Evolutionary conservation across 108 stramenopile genomes (phyloP).

Genomic region (Cyclotella cryptica): DNA sequence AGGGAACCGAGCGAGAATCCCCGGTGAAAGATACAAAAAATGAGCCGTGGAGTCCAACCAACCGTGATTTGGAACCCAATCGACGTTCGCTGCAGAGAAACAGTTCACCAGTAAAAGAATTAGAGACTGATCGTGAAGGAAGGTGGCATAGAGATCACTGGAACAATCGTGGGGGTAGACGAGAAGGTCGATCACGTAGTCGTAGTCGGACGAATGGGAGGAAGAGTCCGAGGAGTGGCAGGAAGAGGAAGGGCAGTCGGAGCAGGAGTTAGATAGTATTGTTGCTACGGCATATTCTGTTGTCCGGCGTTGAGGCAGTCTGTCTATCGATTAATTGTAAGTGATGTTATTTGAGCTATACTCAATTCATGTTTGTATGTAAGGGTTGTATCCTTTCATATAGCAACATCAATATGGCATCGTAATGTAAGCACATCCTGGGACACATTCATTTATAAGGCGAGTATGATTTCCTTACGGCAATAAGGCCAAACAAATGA

Average conservation of each 20-base stretch:
- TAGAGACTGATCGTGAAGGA: neutral
- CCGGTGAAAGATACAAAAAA: conserved; percentile 1
- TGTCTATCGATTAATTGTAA: no score
- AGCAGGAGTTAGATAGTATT: conserved; percentile 9
- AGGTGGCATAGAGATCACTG: conserved; percentile 9
- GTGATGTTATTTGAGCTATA: no score
- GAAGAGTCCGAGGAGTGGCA: conserved; percentile 3
- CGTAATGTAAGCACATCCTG: no score
- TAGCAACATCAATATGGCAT: no score
- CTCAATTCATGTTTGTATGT: no score
- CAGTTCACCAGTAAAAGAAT: neutral
- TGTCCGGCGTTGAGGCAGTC: neutral
- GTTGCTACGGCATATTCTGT: neutral
- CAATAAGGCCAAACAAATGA: no score
- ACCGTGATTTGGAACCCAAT: neutral
- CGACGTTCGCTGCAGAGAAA: neutral
- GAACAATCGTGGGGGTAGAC: neutral
- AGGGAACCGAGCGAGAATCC: neutral
- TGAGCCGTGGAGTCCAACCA: neutral
- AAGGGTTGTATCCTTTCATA: no score
- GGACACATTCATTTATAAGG: no score
- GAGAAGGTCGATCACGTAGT: conserved; percentile 7
- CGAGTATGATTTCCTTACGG: no score
- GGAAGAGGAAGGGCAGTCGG: conserved; percentile 21
- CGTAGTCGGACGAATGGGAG: neutral